phyloP scores from a whole-genome alignment of 2,329 filamentous ascomycete genomes.

The Monilinia laxa region DNA sequence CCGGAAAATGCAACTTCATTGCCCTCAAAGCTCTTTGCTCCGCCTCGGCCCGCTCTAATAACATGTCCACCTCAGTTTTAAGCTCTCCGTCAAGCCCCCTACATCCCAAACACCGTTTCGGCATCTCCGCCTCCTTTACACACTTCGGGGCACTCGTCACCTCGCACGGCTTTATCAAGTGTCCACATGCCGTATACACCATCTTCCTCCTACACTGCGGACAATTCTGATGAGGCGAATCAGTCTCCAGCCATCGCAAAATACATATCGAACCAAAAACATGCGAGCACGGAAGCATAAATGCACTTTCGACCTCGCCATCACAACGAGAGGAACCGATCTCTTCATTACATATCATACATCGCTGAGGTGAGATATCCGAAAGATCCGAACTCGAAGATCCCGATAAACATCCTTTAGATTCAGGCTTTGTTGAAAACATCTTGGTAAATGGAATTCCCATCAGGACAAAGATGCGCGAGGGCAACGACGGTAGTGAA shows the following conservation, averaged over 20 bases:
- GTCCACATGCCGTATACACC: conserved; percentile 34
- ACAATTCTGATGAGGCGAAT: conserved; percentile 33
- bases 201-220: conserved; percentile 35
- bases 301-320: conserved; percentile 27
- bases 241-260: conserved; percentile 32
- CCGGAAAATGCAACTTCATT: conserved; percentile 27
- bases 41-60: conserved; percentile 19
- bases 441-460: background rate
- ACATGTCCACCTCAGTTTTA: conserved; percentile 24
- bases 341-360: conserved; percentile 32
- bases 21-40: conserved; percentile 27
- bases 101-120: conserved; percentile 32
- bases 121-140: conserved; percentile 31
- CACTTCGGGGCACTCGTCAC: conserved; percentile 16
- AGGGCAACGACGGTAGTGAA: background rate
- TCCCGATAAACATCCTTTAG: background rate
- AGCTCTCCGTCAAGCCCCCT: conserved; percentile 26
- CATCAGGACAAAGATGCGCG: background rate
- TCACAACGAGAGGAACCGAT: conserved; percentile 23
- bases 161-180: conserved; percentile 29
- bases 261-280: conserved; percentile 36
- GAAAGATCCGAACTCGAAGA: background rate
- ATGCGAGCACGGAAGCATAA: conserved; percentile 35
- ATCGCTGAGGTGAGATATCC: conserved; percentile 15
- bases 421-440: background rate